Evolutionary conservation across 2,329 filamentous ascomycete genomes (phyloP), one percentile per base, ranked within the genome.

Genomic region (Fusarium nygamai): DNA sequence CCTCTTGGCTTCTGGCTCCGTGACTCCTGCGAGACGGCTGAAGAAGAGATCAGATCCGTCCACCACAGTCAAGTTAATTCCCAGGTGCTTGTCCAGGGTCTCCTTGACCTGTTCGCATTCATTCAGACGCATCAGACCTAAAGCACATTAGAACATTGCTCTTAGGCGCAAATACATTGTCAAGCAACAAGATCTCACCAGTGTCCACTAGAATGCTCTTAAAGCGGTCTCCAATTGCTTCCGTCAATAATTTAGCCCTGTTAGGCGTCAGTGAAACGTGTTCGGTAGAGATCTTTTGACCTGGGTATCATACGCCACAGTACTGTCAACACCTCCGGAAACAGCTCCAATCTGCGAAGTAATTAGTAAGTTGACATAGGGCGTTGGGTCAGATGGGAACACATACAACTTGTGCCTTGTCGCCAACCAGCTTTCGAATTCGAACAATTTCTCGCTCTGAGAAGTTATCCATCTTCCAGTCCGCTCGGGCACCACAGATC

Each of bases 391-490:
- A 59, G 38, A 51, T 41, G 22, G 47, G 47, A 61, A 47, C 84
- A 61, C 86, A 43, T 65, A 68, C 65, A 39, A 54, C 51, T 20
- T 54, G 51, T 29, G 51, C 51, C 20, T 54, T 54, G 34, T 54
- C 51, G 34, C 51, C 33, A 27, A 54, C 34, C 24, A 54, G 34
- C 24, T 54, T 22, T 39, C 51, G 51, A 39, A 39, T 54, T 54
- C 33, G 34, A 29, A 54, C 33, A 19, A 54, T 39, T 38, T 54
- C 51, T 38, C 51, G 33, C n/a, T 54, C 51, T 38, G 51, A 54
- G 51, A 54, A 39, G 34, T 54, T 54, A 19, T 38, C 34, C 34
- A 54, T 54, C 24, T 39, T 54, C 33, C 51, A 38, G 51, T 54
- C 51, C 24, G 51, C 51, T 54, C 34, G 33, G 34, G 51, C 34